phyloP scores from a whole-genome alignment of 108 stramenopile species.

The Skeletonema tropicum region DNA sequence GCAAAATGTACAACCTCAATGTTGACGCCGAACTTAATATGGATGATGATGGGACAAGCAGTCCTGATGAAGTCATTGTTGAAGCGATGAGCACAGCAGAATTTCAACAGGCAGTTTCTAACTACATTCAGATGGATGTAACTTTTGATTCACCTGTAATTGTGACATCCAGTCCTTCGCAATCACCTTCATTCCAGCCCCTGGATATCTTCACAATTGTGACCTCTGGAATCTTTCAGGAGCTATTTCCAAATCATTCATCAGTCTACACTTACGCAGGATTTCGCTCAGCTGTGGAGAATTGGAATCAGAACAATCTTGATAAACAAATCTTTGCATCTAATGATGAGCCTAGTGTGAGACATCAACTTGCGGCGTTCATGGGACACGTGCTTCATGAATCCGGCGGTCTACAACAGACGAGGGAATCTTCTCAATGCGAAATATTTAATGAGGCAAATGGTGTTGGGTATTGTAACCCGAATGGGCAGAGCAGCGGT shows the following conservation, averaged over 20 bases:
- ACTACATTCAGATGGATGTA: background rate
- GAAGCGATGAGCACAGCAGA: no score
- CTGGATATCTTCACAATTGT: no score
- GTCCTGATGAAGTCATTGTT: no score
- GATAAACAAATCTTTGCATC: slow-evolving; percentile 33
- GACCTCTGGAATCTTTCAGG: no score
- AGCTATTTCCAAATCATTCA: no score
- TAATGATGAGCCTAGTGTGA: slow-evolving; percentile 1
- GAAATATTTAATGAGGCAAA: no score
- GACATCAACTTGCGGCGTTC: slow-evolving; percentile 35
- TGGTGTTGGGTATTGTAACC: no score
- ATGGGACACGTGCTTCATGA: slow-evolving; percentile 29
- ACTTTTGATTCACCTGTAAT: slow-evolving; percentile 1
- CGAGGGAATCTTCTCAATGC: no score
- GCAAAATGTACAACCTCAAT: background rate
- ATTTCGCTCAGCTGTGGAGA: slow-evolving; percentile 31
- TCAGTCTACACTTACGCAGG: slow-evolving; percentile 26
- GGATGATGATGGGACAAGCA: no score
- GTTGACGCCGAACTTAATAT: slow-evolving; percentile 13
- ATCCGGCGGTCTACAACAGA: no score
- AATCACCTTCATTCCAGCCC: background rate
- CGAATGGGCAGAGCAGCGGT: background rate
- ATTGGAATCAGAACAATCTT: slow-evolving; percentile 29
- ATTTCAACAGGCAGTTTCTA: no score
- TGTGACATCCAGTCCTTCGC: slow-evolving; percentile 8